phyloP scores from a whole-genome alignment of 2,329 filamentous ascomycete genomes.

The Lojkania enalia region DNA sequence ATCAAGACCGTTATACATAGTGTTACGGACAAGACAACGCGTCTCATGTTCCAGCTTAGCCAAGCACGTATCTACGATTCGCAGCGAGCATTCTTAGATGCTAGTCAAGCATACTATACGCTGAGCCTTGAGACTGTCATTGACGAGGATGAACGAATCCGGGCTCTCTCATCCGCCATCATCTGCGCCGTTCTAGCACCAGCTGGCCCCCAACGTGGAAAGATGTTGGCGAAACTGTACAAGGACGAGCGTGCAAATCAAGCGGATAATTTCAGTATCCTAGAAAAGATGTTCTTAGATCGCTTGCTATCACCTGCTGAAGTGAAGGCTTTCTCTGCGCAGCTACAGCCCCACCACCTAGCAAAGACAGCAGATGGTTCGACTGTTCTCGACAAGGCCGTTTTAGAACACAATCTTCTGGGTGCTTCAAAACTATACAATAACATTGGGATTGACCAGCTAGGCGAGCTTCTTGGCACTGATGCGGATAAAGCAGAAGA shows the following conservation, averaged over 20 bases:
- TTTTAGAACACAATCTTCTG: constrained; percentile 94
- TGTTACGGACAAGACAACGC: constrained; percentile 72
- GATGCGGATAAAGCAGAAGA: constrained; percentile 82
- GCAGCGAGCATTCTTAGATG: constrained; percentile 84
- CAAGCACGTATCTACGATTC: constrained; percentile 93
- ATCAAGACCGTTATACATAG: constrained; percentile 89
- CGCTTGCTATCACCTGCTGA: constrained; percentile 79
- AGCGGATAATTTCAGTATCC: constrained; percentile 79
- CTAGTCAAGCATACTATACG: constrained; percentile 83
- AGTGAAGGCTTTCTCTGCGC: constrained; percentile 80
- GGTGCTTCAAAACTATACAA: constrained; percentile 68
- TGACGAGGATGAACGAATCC: constrained; percentile 83
- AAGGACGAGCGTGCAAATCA: constrained; percentile 83
- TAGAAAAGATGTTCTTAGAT: constrained; percentile 98
- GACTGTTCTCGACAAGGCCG: constrained; percentile 89
- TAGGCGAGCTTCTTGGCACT: constrained; percentile 77
- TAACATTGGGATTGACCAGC: constrained; percentile 62
- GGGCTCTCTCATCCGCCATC: constrained; percentile 83
- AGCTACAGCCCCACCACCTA: constrained; percentile 83
- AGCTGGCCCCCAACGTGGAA: constrained; percentile 81
- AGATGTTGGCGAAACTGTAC: constrained; percentile 80
- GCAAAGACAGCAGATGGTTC: constrained; percentile 87
- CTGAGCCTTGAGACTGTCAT: constrained; percentile 78
- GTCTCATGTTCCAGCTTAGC: constrained; percentile 84
- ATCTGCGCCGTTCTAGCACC: constrained; percentile 91